Evolutionary conservation across 2,329 filamentous ascomycete species (phyloP), one percentile per base, ranked within the genome.

Genomic region (Penicillium sp.): DNA sequence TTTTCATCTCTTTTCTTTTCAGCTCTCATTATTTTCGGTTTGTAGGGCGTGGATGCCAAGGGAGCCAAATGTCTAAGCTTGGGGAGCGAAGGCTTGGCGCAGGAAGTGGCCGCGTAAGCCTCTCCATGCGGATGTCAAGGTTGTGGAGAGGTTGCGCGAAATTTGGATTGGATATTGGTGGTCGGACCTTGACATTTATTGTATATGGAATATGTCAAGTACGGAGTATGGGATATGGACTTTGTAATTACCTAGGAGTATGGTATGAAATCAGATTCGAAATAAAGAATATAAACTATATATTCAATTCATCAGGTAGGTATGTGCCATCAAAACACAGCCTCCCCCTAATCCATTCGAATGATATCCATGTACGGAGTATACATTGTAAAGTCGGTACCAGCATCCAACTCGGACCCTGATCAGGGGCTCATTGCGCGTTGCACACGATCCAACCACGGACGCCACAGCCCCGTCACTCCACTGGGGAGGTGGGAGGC

Each of bases 1-100:
- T 9, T 22, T 9, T 22, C 9, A 22, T 9, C 18, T 22, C 18
- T 22, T 9, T 5, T 9, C 18, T 22, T 9, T 22, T 22, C 9
- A 22, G 5, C 18, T 22, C 18, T 22, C 18, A 22, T 22, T 5
- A 5, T 22, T n/a, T n/a, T n/a, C n/a, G n/a, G n/a, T n/a, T n/a
- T n/a, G n/a, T n/a, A 22, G 18, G 18, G 18, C 18, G 18, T 26
- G 23, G 20, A n/a, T 44, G 48, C 50, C 48, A 53, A 45, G 37
- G 28, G 31, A 43, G 44, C 42, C 37, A 49, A 51, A 52, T 53
- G 47, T 48, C 50, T 53, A 53, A 53, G 50, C 50, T 52, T 45
- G 42, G 41, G 28, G 42, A 41, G 46, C 31, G 35, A 23, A 17
- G 42, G 14, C 50, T 53, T 53, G 50, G 50, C 50, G 17, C 39